Evolutionary conservation across 495 filamentous ascomycete genomes (phyloP).

Genomic region (Podospora appendiculata): DNA sequence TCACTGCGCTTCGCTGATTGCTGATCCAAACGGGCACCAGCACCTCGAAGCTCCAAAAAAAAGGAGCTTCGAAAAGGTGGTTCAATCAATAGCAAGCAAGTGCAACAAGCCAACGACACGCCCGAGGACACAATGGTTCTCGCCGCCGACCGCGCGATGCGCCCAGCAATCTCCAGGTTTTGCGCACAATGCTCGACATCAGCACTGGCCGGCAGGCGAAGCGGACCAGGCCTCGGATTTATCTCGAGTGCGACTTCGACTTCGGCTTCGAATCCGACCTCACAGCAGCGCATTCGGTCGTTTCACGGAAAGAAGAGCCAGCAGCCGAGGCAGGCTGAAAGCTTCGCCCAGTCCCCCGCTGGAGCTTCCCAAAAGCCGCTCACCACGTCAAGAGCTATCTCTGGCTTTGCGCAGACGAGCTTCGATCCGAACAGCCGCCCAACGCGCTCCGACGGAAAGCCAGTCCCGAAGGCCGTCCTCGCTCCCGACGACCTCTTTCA

Average conservation of each 20-base stretch:
- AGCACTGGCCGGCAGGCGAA: constrained; percentile 7
- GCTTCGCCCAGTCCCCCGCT: constrained; percentile 1
- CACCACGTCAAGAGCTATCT: constrained; percentile 10
- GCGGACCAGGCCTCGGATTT: constrained; percentile 11
- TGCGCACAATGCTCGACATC: constrained; percentile 22
- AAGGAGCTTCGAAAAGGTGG: constrained; percentile 5
- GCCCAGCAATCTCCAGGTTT: constrained; percentile 18
- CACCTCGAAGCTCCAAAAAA: too few species aligned
- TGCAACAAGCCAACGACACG: background rate
- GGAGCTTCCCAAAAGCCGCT: background rate
- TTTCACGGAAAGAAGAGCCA: constrained; percentile 1
- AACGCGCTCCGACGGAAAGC: background rate
- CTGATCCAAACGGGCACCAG: too few species aligned
- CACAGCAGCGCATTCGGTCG: constrained; percentile 6
- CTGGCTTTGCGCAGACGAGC: constrained; percentile 9
- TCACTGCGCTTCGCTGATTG: too few species aligned
- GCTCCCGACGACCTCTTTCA: constrained; percentile 85
- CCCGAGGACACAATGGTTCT: constrained; percentile 14
- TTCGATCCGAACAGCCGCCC: constrained; percentile 2
- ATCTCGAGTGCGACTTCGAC: background rate
- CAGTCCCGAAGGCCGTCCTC: constrained; percentile 39
- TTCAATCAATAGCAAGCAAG: too few species aligned
- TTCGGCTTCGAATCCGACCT: too few species aligned
- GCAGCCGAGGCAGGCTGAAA: background rate
- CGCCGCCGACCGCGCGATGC: constrained; percentile 20